phyloP scores from a whole-genome alignment of 73 alveolate species.

The Paraurostyla sp. region DNA sequence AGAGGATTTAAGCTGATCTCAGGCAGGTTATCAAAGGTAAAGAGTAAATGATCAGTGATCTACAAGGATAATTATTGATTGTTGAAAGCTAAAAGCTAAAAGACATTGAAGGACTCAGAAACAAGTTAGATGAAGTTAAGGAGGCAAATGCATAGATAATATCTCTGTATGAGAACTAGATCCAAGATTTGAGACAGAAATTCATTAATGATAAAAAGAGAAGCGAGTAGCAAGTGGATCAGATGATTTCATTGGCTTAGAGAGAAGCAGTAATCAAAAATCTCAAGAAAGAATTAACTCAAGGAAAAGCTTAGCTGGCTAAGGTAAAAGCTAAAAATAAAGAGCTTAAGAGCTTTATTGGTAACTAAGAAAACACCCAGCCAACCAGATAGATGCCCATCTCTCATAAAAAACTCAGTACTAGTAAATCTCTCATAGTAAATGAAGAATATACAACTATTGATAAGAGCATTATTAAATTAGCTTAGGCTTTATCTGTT shows the following conservation, averaged over 20 bases:
- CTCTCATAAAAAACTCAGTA: neutral
- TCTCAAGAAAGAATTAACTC: constrained; percentile 37
- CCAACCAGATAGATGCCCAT: neutral
- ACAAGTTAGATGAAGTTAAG: constrained; percentile 32
- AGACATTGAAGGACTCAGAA: constrained; percentile 21
- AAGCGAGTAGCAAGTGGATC: constrained; percentile 28
- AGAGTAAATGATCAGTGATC: constrained; percentile 17
- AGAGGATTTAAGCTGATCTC: constrained; percentile 1
- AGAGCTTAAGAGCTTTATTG: neutral
- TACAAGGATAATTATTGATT: neutral
- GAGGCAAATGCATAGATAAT: constrained; percentile 46
- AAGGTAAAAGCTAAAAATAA: constrained; percentile 42
- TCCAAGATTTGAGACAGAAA: constrained; percentile 27
- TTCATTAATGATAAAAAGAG: constrained; percentile 28
- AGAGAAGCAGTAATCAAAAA: constrained; percentile 59
- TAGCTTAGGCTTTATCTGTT: neutral
- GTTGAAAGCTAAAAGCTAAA: constrained; percentile 19
- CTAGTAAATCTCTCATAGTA: neutral
- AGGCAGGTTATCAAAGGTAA: neutral
- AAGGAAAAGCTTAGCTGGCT: neutral
- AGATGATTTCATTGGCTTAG: constrained; percentile 25
- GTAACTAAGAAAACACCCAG: constrained; percentile 9
- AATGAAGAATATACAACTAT: neutral
- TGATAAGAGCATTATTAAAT: neutral
- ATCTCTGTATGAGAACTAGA: constrained; percentile 53